Base-by-base conservation (phyloP, 2,329 filamentous ascomycete genomes). In the Exophiala oligosperma region DNA sequence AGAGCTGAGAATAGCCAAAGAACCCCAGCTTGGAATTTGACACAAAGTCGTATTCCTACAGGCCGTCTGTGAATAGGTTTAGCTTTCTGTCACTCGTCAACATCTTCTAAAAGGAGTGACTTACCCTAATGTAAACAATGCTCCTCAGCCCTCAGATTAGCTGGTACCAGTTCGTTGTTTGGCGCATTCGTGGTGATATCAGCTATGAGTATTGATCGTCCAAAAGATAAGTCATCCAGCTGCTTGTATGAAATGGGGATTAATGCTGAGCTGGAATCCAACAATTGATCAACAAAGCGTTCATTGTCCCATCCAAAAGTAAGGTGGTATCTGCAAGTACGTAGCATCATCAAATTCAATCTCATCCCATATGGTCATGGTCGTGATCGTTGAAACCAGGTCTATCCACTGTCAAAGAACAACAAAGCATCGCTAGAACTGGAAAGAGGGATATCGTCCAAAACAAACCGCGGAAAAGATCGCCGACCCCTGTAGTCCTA, bases 251-350 rank as follows among this genome's bases (percentile, higher is more conserved):
- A 4, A 35, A 35, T 9, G 32, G 2, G 32, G 8, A 35, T 9
- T 11, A 11, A 2, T 11, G 11, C 9, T n/a, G 12, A 43, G 21
- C 40, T 3, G n/a, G 6, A 17, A 14, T 7, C n/a, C n/a, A 43
- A 43, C 21, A 17, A n/a, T 8, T 14, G 44, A 17, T 48, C 26
- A 29, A 48, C 9, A 28, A n/a, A 29, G n/a, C 4, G 12, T 48
- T 49, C 29, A 54, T 55, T 37, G n/a, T 23, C 14, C 21, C 21
- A 23, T 26, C 38, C 17, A 17, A 49, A 47, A 46, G 21, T n/a
- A 51, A 50, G 32, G 24, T 58, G 51, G 56, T 58, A 58, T 58
- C 51, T 54, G 43, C 47, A 50, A 38, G n/a, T 49, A 17, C 46
- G 37, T 48, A 24, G n/a, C 46, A 4, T 48, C 46, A 9, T 48